Conservation (phyloP, 305 asterid genomes). For the Plantago coronopus region DNA sequence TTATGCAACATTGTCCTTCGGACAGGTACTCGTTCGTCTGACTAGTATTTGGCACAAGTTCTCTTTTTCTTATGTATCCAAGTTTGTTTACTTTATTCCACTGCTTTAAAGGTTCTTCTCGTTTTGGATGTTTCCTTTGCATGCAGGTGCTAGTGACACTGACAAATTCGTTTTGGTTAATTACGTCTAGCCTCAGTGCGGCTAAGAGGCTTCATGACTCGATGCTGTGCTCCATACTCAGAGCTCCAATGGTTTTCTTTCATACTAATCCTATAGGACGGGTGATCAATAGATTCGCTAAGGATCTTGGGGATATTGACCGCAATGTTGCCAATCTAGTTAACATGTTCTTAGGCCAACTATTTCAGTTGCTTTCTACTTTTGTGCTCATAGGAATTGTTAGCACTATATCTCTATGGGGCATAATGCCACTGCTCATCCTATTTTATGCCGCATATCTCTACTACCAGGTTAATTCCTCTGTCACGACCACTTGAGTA, state of each 20-base stretch:
- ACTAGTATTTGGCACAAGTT: constrained; percentile 1
- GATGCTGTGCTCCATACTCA: constrained; percentile 58
- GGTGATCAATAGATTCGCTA: constrained; percentile 73
- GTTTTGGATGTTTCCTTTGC: constrained; percentile 11
- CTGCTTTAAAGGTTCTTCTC: constrained; percentile 13
- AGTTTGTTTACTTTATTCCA: constrained; percentile 2
- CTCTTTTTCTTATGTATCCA: background rate
- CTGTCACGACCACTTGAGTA: constrained; percentile 1
- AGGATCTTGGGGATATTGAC: constrained; percentile 81
- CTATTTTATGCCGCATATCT: constrained; percentile 72
- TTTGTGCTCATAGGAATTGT: constrained; percentile 73
- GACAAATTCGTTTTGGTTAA: constrained; percentile 78
- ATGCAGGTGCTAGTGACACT: constrained; percentile 75
- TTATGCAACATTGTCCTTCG: constrained; percentile 48
- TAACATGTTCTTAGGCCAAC: constrained; percentile 57
- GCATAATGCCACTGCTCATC: constrained; percentile 83
- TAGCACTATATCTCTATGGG: constrained; percentile 80
- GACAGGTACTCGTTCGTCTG: constrained; percentile 39
- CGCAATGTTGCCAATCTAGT: constrained; percentile 58
- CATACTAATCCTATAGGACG: constrained; percentile 84
- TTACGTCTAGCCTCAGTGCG: constrained; percentile 68
- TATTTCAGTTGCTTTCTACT: constrained; percentile 79
- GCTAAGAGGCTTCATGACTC: constrained; percentile 76
- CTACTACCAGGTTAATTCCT: constrained; percentile 67
- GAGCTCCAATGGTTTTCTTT: constrained; percentile 91